Evolutionary conservation across 202 grass and related monocot genomes (phyloP).

Genomic region (Eragrostis tef): DNA sequence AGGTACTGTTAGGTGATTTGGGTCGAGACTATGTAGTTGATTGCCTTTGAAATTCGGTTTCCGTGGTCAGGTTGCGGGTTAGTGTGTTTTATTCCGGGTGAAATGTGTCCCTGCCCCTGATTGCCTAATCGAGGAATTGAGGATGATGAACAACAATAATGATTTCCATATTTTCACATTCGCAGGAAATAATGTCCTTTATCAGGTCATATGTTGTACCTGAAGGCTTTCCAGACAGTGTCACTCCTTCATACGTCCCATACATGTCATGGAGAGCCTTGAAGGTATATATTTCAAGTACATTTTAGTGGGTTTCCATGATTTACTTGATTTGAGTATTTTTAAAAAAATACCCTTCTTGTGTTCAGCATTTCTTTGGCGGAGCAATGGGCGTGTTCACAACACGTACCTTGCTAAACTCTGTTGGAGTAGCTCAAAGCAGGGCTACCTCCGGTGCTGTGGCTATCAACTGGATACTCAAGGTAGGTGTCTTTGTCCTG

Average conservation of each 20-base stretch:
- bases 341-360: background rate
- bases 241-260: conserved; percentile 96
- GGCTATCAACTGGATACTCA: conserved; percentile 99
- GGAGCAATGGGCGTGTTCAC: conserved; percentile 99
- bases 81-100: background rate
- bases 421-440: conserved; percentile 90
- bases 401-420: conserved; percentile 81
- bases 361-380: conserved; percentile 93
- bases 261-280: conserved; percentile 99
- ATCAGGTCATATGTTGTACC: conserved; percentile 95
- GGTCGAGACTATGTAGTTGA: background rate
- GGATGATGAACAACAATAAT: conserved; percentile 26
- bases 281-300: conserved; percentile 61
- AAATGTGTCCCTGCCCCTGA: background rate
- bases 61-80: background rate
- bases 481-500: conserved; percentile 59
- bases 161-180: conserved; percentile 14
- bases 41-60: background rate
- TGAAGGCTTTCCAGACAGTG: conserved; percentile 92
- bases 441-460: conserved; percentile 82
- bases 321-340: conserved; percentile 18
- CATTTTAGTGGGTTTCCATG: background rate
- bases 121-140: conserved; percentile 3
- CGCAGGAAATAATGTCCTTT: conserved; percentile 90
- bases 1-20: background rate